These are phyloP conservation scores for Saturnispora sekii DNA, from an alignment of 805 yeast species.

Conservation along the genomic window DNA sequence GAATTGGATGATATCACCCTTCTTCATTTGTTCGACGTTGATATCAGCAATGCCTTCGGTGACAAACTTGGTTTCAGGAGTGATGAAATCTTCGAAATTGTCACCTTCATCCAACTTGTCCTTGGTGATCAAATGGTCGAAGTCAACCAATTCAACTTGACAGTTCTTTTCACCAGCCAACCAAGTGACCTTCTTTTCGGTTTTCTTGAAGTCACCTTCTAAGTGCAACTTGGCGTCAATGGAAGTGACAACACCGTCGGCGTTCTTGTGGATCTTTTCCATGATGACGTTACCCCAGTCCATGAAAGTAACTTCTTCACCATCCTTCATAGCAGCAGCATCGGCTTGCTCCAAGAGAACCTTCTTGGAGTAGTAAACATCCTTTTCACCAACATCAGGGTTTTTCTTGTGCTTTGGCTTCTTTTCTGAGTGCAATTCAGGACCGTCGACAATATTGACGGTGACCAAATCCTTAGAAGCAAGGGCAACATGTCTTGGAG, in stretches of 20 bases:
- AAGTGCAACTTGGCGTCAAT: conserved; percentile 74
- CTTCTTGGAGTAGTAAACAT: conserved; percentile 54
- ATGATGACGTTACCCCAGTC: conserved; percentile 96
- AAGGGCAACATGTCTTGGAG: conserved; percentile 91
- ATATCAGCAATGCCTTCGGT: conserved; percentile 70
- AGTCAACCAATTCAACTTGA: conserved; percentile 74
- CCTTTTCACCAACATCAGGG: conserved; percentile 79
- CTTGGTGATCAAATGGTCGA: conserved; percentile 90
- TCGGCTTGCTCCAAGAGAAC: conserved; percentile 82
- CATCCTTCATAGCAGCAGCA: conserved; percentile 54
- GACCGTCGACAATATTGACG: conserved; percentile 60
- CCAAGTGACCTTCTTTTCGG: conserved; percentile 93
- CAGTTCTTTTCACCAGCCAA: conserved; percentile 70
- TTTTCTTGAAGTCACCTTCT: conserved; percentile 95
- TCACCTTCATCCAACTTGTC: conserved; percentile 94
- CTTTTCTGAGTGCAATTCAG: conserved; percentile 55
- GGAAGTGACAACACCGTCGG: conserved; percentile 41
- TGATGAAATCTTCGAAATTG: conserved; percentile 83
- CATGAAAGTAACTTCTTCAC: conserved; percentile 95
- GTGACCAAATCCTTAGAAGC: conserved; percentile 55
- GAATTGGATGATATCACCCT: conserved; percentile 84
- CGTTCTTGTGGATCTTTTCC: conserved; percentile 57
- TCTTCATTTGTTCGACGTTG: conserved; percentile 66
- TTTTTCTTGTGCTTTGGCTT: conserved; percentile 94
- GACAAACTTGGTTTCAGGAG: conserved; percentile 80